Evolutionary conservation across 1,284 basidiomycete genomes (phyloP).

Genomic region (Pisolithus thermaeus): DNA sequence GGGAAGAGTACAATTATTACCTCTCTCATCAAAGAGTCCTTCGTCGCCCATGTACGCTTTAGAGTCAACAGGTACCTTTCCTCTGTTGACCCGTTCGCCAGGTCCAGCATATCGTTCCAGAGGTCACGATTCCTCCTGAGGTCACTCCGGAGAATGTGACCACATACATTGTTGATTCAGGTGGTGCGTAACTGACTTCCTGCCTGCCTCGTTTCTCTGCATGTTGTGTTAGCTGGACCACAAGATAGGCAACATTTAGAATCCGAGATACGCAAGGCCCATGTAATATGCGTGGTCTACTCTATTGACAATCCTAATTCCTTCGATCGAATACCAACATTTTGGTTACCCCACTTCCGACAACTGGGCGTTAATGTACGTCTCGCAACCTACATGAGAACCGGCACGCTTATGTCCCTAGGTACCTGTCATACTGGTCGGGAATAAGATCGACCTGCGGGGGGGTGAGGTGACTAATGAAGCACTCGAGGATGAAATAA

Average conservation of each 20-base stretch:
- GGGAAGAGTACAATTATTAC: constrained; percentile 95
- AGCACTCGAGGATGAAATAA: constrained; percentile 89
- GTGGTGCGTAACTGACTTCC: constrained; percentile 51
- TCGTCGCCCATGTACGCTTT: constrained; percentile 70
- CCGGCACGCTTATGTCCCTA: constrained; percentile 29
- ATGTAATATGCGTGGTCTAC: constrained; percentile 98
- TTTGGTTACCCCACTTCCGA: constrained; percentile 97
- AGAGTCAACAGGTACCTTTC: constrained; percentile 2
- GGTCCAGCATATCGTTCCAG: constrained; percentile 90
- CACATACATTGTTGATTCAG: constrained; percentile 93
- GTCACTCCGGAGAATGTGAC: constrained; percentile 95
- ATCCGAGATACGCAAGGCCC: constrained; percentile 91
- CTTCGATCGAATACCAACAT: constrained; percentile 96
- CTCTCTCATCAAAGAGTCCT: constrained; percentile 92
- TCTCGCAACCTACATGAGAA: constrained; percentile 7
- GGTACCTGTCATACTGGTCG: constrained; percentile 96
- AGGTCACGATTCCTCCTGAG: constrained; percentile 94
- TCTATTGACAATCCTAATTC: constrained; percentile 93
- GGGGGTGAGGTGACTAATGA: constrained; percentile 93
- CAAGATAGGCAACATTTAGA: constrained; percentile 86
- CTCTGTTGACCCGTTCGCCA: constrained; percentile 28
- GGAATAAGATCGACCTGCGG: constrained; percentile 96
- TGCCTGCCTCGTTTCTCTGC: constrained; percentile 9
- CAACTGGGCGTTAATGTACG: constrained; percentile 90
- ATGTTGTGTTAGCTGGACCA: constrained; percentile 51